Evolutionary conservation across 306 rosid genomes (phyloP), one percentile per base, ranked within the genome.

Genomic region (Vachellia pachyceras): DNA sequence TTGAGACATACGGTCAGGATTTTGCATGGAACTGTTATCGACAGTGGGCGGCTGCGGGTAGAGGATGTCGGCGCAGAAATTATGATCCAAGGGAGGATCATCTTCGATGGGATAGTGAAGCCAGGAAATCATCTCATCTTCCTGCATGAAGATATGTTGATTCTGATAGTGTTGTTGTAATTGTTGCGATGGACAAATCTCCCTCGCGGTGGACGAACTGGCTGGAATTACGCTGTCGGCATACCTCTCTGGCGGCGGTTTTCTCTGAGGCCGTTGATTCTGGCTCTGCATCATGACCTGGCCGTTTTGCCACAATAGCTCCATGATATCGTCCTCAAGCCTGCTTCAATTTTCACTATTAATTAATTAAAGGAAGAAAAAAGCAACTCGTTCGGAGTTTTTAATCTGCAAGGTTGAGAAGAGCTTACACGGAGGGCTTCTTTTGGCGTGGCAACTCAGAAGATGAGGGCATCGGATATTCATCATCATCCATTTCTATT

Each of bases 301-400:
- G 3, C 98, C 97, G 85, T 92, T 86, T 40, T 92, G 89, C 97
- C 97, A 92, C 3, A 95, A 67, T 40, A 95, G 88, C 88, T 95
- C 97, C 91, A 95, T 80, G 54, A 89, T 78, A 15, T 90, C 94
- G 1, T 89, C 90, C 3, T 91, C 94, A 17, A 85, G 89, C 87
- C 95, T 95, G 90, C 69, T 84, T 71, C 35, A 81, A 33, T 71
- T 58, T 40, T 22, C 35, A 73, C 57, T 6, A 2, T 10, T 5
- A 25, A 20, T 46, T 5, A 77, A 55, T 3, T 2, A 60, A 37
- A 29, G 33, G 33, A 29, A 29, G 33, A 29, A 2, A 29, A 29
- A 70, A 60, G 0, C 1, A 70, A 61, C 1, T 9, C 9, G 73
- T 7, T 10, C 7, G n/a, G 65, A 73, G 44, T 35, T 6, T 11